Base-by-base conservation (phyloP, 2,329 filamentous ascomycete species). In the Fusarium liriodendri region DNA sequence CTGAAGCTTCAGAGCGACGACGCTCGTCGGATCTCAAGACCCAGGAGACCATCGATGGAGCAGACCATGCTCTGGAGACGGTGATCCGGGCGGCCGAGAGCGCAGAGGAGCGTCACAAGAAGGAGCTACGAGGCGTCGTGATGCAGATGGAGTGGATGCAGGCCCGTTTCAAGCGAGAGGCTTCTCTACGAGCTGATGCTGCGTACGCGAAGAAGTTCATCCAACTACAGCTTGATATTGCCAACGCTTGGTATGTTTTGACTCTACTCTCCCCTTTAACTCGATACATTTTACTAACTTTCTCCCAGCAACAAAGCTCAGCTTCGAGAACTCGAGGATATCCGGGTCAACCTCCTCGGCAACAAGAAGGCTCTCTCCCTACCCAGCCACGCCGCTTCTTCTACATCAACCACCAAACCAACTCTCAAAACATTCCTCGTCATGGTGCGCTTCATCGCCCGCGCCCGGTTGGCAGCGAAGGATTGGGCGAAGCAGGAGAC, bases 91-190 rank as follows among this genome's bases (percentile, higher is more conserved):
- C 87, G 1, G 87, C 88, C 37, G 87, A 89, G 76, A 86, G 88
- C 59, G 91, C 92, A 54, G 91, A 95, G 78, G 90, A 90, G 75
- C 87, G 89, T 52, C 94, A 97, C 81, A 86, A 88, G 77, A 92
- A 91, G 82, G 94, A 97, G 84, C 85, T 98, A 62, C 90, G 92
- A 75, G 96, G 96, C 20, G 88, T 98, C 80, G 90, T 91, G 62
- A 93, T 97, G 84, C 95, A 98, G 84, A 96, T 98, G 81, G 90
- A 95, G 78, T 98, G 94, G 91, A 90, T 98, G 81, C 91, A 95
- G 78, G 94, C 94, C 2, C 91, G 93, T 62, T 94, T 93, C 85
- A 89, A 90, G 80, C 90, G 97, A 35, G 96, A 98, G 83, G 91
- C 94, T 76, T 90, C 89, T 60, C 92, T 98, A 83, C 89, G 97